A percentile compares a stretch with the other conserved stretches of the same genome.
These are phyloP conservation scores for Pisolithus orientalis DNA, from an alignment of 768 basidiomycete species.

Conservation along the genomic window DNA sequence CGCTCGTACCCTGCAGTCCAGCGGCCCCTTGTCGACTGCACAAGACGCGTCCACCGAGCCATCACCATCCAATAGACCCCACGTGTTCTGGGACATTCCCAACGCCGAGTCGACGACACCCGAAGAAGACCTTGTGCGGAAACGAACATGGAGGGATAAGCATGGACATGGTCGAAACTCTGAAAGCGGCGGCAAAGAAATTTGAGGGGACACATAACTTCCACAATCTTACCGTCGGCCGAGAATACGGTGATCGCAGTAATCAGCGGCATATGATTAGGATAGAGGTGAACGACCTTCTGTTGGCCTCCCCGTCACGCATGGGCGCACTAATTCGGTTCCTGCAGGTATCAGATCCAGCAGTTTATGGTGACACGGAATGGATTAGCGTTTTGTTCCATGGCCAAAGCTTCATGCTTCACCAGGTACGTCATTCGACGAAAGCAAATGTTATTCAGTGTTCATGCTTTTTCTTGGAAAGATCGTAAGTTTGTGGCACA, in stretches of 20 bases:
- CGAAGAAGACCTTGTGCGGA: conserved; percentile 58
- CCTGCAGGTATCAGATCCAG: conserved; percentile 72
- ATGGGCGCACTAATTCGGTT: background rate
- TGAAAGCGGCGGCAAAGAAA: conserved; percentile 52
- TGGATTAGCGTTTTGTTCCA: conserved; percentile 94
- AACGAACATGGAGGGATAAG: conserved; percentile 67
- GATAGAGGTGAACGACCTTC: conserved; percentile 52
- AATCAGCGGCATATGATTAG: conserved; percentile 84
- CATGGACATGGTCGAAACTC: conserved; percentile 43
- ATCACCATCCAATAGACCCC: conserved; percentile 17
- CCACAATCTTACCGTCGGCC: conserved; percentile 92
- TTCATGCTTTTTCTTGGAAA: conserved; percentile 13
- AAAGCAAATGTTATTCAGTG: conserved; percentile 11
- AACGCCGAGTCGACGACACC: conserved; percentile 32
- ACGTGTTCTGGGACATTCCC: conserved; percentile 58
- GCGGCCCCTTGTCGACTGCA: conserved; percentile 15
- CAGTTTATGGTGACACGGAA: conserved; percentile 84
- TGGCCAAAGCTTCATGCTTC: conserved; percentile 98
- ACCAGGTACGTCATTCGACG: conserved; percentile 63
- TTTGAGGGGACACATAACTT: conserved; percentile 94
- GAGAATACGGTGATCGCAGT: conserved; percentile 77
- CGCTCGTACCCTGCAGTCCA: conserved; percentile 35
- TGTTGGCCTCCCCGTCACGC: background rate
- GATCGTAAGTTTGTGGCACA: conserved; percentile 22
- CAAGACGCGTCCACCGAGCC: background rate